phyloP scores from a whole-genome alignment of 2,329 filamentous ascomycete species.

The Claviceps maximensis region DNA sequence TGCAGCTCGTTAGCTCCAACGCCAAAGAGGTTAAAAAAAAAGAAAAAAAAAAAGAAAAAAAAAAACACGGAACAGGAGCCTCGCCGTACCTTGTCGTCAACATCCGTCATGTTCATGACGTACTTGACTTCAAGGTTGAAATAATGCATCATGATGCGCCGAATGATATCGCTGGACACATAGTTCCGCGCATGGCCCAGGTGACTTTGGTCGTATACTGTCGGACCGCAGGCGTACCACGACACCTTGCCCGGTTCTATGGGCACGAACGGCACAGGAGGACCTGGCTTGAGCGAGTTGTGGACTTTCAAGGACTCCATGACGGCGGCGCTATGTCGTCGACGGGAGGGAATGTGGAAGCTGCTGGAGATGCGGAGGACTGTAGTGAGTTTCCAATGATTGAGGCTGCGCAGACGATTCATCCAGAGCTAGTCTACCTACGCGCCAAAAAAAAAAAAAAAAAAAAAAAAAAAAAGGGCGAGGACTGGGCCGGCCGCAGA shows the following conservation, averaged over 20 bases:
- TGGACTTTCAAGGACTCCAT: slow-evolving; percentile 57
- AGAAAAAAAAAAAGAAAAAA: too few species aligned
- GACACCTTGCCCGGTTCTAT: slow-evolving; percentile 58
- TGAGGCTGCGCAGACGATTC: slow-evolving; percentile 21
- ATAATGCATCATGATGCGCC: slow-evolving; percentile 70
- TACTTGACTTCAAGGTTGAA: slow-evolving; percentile 74
- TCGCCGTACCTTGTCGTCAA: slow-evolving; percentile 53
- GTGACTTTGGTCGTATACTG: slow-evolving; percentile 71
- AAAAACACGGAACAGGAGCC: too few species aligned
- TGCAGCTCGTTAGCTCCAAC: slow-evolving; percentile 12
- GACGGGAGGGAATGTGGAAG: slow-evolving; percentile 12
- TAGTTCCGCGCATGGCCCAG: slow-evolving; percentile 80
- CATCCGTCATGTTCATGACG: slow-evolving; percentile 87
- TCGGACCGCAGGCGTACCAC: slow-evolving; percentile 87
- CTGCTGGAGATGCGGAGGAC: slow-evolving; percentile 15
- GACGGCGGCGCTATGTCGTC: slow-evolving; percentile 23
- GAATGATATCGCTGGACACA: slow-evolving; percentile 78
- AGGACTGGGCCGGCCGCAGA: slow-evolving; percentile 5
- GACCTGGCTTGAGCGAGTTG: slow-evolving; percentile 63
- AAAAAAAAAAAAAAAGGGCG: too few species aligned
- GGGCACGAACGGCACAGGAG: slow-evolving; percentile 62
- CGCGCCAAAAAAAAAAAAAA: slow-evolving; percentile 1
- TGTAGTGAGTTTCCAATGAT: slow-evolving; percentile 13
- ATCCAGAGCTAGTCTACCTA: slow-evolving; percentile 16
- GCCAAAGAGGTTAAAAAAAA: not conserved